Percentiles rank a stretch among this genome's conserved stretches.
These are phyloP conservation scores for Aspergillus egyptiacus DNA, from an alignment of 495 filamentous ascomycete species.

Conservation along the genomic window DNA sequence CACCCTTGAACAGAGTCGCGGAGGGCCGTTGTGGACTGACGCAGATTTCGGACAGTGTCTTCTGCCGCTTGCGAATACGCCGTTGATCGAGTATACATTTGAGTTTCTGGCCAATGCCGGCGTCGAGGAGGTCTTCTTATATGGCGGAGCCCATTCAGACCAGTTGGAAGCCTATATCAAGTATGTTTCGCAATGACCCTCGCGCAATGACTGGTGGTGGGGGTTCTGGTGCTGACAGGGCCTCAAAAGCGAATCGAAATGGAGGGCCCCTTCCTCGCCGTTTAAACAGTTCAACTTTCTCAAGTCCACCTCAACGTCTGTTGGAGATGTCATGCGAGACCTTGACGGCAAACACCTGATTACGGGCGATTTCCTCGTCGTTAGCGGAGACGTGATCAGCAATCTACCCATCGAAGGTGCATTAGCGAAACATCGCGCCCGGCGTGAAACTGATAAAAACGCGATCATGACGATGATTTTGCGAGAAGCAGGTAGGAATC, in stretches of 20 bases:
- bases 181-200: slow-evolving; percentile 27
- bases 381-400: slow-evolving; percentile 91
- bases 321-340: slow-evolving; percentile 93
- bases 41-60: slow-evolving; percentile 59
- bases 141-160: slow-evolving; percentile 84
- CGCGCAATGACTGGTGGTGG: not conserved
- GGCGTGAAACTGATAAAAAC: slow-evolving; percentile 80
- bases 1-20: no score
- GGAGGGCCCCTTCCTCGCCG: slow-evolving; percentile 65
- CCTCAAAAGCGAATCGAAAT: slow-evolving; percentile 54
- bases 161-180: slow-evolving; percentile 81
- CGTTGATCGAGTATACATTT: slow-evolving; percentile 94
- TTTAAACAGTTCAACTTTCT: slow-evolving; percentile 81
- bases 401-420: slow-evolving; percentile 78
- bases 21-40: slow-evolving; percentile 12
- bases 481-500: slow-evolving; percentile 64
- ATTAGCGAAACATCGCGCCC: slow-evolving; percentile 71
- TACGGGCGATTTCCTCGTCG: slow-evolving; percentile 82
- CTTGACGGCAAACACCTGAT: slow-evolving; percentile 83
- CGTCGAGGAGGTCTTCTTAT: slow-evolving; percentile 86
- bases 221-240: slow-evolving; percentile 4
- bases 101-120: slow-evolving; percentile 94
- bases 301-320: slow-evolving; percentile 77
- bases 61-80: slow-evolving; percentile 85
- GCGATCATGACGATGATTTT: slow-evolving; percentile 98